A percentile compares a stretch with the other conserved stretches of the same genome.
These are phyloP conservation scores for Musa beccarii DNA, from an alignment of 176 grass and related monocot genomes.

Conservation along the genomic window DNA sequence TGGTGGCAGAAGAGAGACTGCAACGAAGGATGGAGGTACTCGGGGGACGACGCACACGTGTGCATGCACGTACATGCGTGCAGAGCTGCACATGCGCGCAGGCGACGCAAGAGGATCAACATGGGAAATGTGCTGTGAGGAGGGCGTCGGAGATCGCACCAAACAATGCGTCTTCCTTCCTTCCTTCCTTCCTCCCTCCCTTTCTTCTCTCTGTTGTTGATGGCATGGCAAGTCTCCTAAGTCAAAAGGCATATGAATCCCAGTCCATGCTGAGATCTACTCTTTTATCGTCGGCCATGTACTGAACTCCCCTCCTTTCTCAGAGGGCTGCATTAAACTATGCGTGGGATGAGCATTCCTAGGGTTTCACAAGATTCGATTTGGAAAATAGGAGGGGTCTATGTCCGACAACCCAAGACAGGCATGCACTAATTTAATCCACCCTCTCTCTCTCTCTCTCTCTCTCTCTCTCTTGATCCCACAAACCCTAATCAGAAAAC, in stretches of 20 bases:
- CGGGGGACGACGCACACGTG: no score
- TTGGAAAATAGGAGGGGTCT: constrained; percentile 22
- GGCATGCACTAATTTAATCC: background rate
- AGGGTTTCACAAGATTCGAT: constrained; percentile 13
- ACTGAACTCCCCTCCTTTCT: background rate
- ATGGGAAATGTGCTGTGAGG: background rate
- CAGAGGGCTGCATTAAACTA: constrained; percentile 1
- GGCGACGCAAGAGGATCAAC: constrained; percentile 10
- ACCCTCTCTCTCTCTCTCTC: background rate
- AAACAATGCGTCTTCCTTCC: background rate
- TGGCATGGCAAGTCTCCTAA: background rate
- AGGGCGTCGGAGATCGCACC: background rate
- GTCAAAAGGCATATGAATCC: no score
- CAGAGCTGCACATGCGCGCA: background rate
- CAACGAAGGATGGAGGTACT: no score
- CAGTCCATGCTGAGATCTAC: no score
- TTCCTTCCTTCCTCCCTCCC: no score
- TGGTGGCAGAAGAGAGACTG: no score
- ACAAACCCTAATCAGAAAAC: background rate
- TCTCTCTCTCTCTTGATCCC: background rate
- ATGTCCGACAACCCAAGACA: constrained; percentile 16
- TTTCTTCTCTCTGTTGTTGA: background rate
- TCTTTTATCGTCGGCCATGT: background rate
- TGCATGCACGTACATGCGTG: background rate
- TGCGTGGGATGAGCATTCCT: background rate